Evolutionary conservation across 2,329 filamentous ascomycete species (phyloP).

Genomic region (Penicillium sp.): DNA sequence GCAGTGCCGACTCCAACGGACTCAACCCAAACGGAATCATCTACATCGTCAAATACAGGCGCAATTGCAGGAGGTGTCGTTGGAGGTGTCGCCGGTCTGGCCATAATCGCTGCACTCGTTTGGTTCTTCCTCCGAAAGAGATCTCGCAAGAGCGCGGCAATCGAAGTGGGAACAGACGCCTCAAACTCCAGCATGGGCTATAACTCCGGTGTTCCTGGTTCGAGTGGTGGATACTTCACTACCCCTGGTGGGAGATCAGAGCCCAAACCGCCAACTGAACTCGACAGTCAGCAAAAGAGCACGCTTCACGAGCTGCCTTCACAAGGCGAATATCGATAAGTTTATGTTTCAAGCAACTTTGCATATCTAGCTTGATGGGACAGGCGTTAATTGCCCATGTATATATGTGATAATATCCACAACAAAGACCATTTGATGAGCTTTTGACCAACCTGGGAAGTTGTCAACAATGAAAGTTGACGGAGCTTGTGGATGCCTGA

Average conservation of each 20-base stretch:
- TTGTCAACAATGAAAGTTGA: too few relatives aligned
- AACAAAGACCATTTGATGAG: too few relatives aligned
- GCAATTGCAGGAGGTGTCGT: constrained; percentile 18
- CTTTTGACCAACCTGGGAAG: too few relatives aligned
- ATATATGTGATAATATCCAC: neutral
- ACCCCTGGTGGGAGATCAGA: neutral
- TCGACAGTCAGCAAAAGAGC: neutral
- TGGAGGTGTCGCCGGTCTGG: constrained; percentile 18
- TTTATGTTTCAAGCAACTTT: neutral
- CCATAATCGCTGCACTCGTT: constrained; percentile 12
- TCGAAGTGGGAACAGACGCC: neutral
- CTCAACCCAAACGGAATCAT: neutral
- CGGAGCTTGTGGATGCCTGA: too few relatives aligned
- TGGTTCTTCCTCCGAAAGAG: constrained; percentile 16
- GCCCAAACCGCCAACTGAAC: neutral
- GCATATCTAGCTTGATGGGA: neutral
- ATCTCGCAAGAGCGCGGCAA: neutral
- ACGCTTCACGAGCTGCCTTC: neutral
- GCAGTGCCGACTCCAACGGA: neutral
- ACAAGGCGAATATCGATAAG: neutral
- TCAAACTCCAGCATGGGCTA: neutral
- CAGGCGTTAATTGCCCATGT: neutral
- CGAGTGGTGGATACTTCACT: neutral
- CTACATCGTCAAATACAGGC: constrained; percentile 1
- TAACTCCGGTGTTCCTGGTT: neutral